Evolutionary conservation across 73 alveolate genomes (phyloP).

Genomic region (Effrenium voratum): DNA sequence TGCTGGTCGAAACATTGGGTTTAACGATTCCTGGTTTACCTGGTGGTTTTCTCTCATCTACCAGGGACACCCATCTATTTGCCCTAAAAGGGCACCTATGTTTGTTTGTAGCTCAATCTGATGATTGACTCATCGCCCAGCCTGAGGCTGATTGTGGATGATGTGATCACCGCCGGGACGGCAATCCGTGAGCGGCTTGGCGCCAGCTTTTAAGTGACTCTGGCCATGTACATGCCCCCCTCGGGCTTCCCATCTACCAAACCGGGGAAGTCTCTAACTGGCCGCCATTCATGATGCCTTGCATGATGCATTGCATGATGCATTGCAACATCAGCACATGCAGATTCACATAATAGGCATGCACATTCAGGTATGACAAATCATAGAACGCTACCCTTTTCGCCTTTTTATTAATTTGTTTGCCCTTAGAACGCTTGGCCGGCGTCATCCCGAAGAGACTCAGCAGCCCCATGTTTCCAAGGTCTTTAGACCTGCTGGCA

Average conservation of each 20-base stretch:
- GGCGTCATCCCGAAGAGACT: not conserved
- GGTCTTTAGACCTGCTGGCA: constrained; percentile 75
- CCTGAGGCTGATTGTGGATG: constrained; percentile 59
- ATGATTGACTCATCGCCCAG: not conserved
- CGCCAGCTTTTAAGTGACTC: not conserved
- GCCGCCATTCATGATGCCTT: not conserved
- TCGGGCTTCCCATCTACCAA: not conserved
- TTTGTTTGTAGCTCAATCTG: too few relatives aligned
- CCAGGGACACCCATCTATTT: too few relatives aligned
- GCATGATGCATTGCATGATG: not conserved
- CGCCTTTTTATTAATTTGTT: not conserved
- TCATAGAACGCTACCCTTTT: not conserved
- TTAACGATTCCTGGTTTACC: too few relatives aligned
- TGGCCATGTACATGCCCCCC: not conserved
- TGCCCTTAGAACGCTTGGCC: too few relatives aligned
- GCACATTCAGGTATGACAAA: not conserved
- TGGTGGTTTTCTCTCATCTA: too few relatives aligned
- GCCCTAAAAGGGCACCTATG: too few relatives aligned
- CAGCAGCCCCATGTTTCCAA: not conserved
- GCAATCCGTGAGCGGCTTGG: constrained; percentile 71
- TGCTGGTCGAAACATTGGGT: too few relatives aligned
- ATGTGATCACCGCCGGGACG: constrained; percentile 94
- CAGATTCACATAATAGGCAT: not conserved
- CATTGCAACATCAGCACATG: not conserved
- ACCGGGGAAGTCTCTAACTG: not conserved